Evolutionary conservation across 2,329 filamentous ascomycete genomes (phyloP), one percentile per base, ranked within the genome.

Genomic region (Talaromyces piceae): DNA sequence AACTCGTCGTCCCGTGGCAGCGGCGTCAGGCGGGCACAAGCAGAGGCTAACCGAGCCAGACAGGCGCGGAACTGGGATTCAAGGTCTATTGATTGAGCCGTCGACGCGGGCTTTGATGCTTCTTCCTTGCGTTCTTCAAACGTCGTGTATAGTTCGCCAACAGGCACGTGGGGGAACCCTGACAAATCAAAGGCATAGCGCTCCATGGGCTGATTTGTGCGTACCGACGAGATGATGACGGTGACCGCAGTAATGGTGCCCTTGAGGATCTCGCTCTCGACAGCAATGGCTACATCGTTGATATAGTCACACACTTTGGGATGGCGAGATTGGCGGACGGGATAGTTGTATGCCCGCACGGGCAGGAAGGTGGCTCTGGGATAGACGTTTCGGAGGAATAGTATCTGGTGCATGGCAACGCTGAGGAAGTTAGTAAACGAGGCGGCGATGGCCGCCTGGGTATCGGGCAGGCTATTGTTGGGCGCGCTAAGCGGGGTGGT

Each of bases 241-340:
- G 71, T 77, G 56, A 83, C 74, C 49, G 73, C 71, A 26, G 77
- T 73, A 30, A 82, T 77, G 50, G 70, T 73, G 57, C 77, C 75
- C 65, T 75, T 78, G 45, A 86, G 77, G 30, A 95, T 76, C 70
- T 94, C 86, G 3, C 74, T 75, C 54, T 81, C 77, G 20, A 90
- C 80, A 30, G 88, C 86, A 56, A 82, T 74, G 39, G 93, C 80
- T 58, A 90, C 88, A 66, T 93, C 87, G 63, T 78, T 81, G 68
- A 95, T 83, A 87, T 91, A 96, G 61, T 82, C 74, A 76, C 88
- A 94, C 57, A 95, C 86, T 59, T 81, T 81, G 0, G 91, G 88
- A 68, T 95, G 90, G 52, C 90, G 86, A 54, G 83, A 91, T 66
- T 95, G 90, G 61, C 87, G 85, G 43, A 94, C 86, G 26, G 88